Evolutionary conservation across 2,329 filamentous ascomycete species (phyloP).

Genomic region (Apiospora marii): DNA sequence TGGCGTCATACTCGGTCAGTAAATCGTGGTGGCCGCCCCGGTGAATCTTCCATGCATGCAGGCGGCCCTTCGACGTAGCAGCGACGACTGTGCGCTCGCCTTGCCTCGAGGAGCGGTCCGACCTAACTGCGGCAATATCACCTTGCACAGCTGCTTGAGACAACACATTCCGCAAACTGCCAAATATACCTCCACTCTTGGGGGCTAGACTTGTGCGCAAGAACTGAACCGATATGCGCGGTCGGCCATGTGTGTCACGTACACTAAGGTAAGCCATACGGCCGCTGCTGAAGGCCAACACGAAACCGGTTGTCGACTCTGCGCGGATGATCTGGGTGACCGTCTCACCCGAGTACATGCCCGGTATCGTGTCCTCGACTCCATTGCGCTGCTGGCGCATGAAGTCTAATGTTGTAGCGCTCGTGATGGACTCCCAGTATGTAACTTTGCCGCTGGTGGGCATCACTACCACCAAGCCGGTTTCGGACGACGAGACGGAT

Average conservation of each 20-base stretch:
- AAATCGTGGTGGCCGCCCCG: conserved; percentile 85
- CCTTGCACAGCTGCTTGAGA: conserved; percentile 74
- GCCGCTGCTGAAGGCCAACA: conserved; percentile 85
- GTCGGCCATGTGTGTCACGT: conserved; percentile 85
- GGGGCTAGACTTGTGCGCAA: conserved; percentile 69
- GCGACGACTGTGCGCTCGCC: conserved; percentile 88
- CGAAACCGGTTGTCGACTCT: conserved; percentile 83
- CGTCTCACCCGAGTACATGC: conserved; percentile 80
- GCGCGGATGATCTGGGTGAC: conserved; percentile 82
- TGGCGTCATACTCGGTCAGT: conserved; percentile 74
- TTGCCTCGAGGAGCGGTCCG: conserved; percentile 74
- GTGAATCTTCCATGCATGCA: conserved; percentile 89
- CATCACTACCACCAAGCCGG: conserved; percentile 87
- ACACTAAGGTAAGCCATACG: conserved; percentile 87
- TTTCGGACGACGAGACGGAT: conserved; percentile 78
- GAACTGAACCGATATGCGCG: conserved; percentile 79
- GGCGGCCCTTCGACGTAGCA: conserved; percentile 76
- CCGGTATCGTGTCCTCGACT: conserved; percentile 76
- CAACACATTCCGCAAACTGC: conserved; percentile 80
- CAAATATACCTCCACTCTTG: conserved; percentile 73
- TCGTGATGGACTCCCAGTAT: conserved; percentile 96
- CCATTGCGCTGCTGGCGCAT: conserved; percentile 83
- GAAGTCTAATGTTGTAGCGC: conserved; percentile 82
- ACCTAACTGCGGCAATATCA: conserved; percentile 81
- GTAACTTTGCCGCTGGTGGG: conserved; percentile 84